Evolutionary conservation across 257 asterid genomes (phyloP).

Genomic region (Nicotiana attenuata): DNA sequence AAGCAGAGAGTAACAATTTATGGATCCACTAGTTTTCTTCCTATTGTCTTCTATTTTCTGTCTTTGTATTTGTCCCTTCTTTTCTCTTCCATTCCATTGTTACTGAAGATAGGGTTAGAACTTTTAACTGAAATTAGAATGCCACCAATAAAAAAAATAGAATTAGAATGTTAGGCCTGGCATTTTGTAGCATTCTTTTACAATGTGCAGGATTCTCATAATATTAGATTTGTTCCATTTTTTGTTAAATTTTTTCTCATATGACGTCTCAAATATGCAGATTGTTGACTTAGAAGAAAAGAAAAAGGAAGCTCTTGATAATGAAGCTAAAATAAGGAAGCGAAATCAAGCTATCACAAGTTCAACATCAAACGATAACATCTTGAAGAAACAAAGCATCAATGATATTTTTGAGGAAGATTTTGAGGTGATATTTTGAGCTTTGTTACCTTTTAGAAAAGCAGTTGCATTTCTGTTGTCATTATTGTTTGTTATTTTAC

Average conservation of each 20-base stretch:
- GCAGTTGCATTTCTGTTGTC: not conserved
- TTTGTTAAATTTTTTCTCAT: not conserved
- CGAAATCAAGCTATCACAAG: slow-evolving; percentile 18
- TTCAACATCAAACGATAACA: slow-evolving; percentile 14
- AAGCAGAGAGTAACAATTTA: not conserved
- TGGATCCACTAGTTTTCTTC: not conserved
- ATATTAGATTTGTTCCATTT: not conserved
- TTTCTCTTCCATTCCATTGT: not conserved
- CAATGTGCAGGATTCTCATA: not conserved
- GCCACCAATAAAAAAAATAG: no score
- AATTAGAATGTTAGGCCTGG: not conserved
- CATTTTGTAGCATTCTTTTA: not conserved
- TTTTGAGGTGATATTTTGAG: slow-evolving; percentile 28
- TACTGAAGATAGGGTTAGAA: not conserved
- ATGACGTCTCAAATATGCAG: slow-evolving; percentile 25
- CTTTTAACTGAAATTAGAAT: not conserved
- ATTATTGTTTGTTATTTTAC: not conserved
- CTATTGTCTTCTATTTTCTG: not conserved
- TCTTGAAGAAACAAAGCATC: slow-evolving; percentile 22
- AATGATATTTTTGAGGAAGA: slow-evolving; percentile 32
- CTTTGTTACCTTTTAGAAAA: not conserved
- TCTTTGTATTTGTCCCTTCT: not conserved
- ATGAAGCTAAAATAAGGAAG: slow-evolving; percentile 21
- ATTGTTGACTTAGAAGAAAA: slow-evolving; percentile 56
- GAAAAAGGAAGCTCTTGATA: slow-evolving; percentile 28